Conservation (phyloP, 2,329 filamentous ascomycete genomes). For the Alternaria incomplexa region DNA sequence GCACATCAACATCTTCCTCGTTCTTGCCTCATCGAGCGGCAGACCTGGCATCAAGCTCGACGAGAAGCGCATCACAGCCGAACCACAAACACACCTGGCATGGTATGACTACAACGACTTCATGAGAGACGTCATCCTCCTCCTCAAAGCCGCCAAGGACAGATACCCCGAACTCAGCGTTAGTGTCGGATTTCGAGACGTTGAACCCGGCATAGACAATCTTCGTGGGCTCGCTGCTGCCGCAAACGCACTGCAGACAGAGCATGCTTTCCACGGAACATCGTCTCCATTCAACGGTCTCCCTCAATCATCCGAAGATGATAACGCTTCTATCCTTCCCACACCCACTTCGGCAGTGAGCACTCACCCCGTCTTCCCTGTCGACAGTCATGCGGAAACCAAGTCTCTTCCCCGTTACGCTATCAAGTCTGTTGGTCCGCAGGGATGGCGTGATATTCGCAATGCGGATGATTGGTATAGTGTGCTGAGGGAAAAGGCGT, state of each 20-base stretch:
- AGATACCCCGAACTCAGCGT: conserved; percentile 21
- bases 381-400: background rate
- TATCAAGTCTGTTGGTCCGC: conserved; percentile 32
- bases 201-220: conserved; percentile 21
- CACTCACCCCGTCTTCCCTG: background rate
- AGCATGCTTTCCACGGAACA: background rate
- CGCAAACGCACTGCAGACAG: conserved; percentile 35
- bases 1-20: conserved; percentile 70
- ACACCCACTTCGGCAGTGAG: background rate
- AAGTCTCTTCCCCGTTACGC: conserved; percentile 17
- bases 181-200: background rate
- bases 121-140: conserved; percentile 15
- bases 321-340: background rate
- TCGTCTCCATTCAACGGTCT: background rate
- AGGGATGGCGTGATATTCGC: conserved; percentile 30
- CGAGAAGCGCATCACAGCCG: conserved; percentile 26
- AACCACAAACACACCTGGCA: conserved; percentile 15
- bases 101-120: conserved; percentile 31
- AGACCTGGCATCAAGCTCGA: conserved; percentile 61
- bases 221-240: conserved; percentile 42
- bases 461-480: conserved; percentile 34
- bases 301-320: background rate
- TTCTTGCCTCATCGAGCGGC: conserved; percentile 34
- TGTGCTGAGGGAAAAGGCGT: conserved; percentile 32
- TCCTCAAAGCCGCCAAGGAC: conserved; percentile 17